Evolutionary conservation across 2,329 filamentous ascomycete species (phyloP).

Genomic region (Nigrospora osmanthi): DNA sequence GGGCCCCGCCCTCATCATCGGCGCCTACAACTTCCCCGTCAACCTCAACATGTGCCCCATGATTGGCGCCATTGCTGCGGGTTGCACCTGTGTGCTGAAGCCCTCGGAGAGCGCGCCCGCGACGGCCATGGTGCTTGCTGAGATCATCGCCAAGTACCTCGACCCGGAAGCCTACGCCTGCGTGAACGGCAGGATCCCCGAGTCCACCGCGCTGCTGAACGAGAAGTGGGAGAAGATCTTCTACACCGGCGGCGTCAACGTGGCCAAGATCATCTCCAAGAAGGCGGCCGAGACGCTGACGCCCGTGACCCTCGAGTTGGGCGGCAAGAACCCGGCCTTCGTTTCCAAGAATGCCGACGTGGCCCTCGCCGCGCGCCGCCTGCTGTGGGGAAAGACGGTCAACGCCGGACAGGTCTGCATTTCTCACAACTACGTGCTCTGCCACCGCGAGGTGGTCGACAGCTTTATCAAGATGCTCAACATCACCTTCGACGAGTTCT

Average conservation of each 20-base stretch:
- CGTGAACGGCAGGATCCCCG: slow-evolving; percentile 72
- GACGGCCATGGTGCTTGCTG: slow-evolving; percentile 70
- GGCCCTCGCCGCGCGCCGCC: slow-evolving; percentile 69
- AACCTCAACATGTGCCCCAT: slow-evolving; percentile 72
- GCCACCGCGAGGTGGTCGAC: slow-evolving; percentile 66
- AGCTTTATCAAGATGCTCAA: slow-evolving; percentile 70
- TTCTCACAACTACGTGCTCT: slow-evolving; percentile 84
- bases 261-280: slow-evolving; percentile 81
- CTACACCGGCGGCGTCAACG: slow-evolving; percentile 75
- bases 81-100: slow-evolving; percentile 85
- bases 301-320: slow-evolving; percentile 82
- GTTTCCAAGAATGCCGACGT: slow-evolving; percentile 78
- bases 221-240: slow-evolving; percentile 98
- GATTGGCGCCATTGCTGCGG: slow-evolving; percentile 84
- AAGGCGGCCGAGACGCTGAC: slow-evolving; percentile 87
- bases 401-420: slow-evolving; percentile 91
- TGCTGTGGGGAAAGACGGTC: slow-evolving; percentile 82
- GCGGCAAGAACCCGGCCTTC: slow-evolving; percentile 87
- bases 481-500: slow-evolving; percentile 65
- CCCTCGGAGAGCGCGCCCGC: slow-evolving; percentile 77
- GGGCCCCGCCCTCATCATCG: slow-evolving; percentile 77
- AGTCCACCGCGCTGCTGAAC: slow-evolving; percentile 74
- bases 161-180: slow-evolving; percentile 70
- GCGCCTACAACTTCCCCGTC: slow-evolving; percentile 90
- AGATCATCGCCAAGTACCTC: slow-evolving; percentile 67